Evolutionary conservation across 2,329 filamentous ascomycete genomes (phyloP).

Genomic region (Cladobotryum protrusum): DNA sequence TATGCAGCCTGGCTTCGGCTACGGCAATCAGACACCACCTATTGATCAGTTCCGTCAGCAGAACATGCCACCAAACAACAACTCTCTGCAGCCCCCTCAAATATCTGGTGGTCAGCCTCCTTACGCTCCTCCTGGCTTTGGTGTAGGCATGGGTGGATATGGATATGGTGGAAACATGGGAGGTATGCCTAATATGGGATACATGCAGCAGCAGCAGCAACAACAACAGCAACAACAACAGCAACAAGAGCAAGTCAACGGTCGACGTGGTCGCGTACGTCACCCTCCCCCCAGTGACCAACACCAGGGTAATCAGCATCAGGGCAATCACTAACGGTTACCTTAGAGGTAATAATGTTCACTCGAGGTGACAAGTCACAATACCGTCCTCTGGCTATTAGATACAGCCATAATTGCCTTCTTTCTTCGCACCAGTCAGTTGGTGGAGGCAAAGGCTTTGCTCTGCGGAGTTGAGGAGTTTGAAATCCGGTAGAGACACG

Average conservation of each 20-base stretch:
- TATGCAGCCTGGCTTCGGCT: conserved; percentile 52
- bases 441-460: conserved; percentile 3
- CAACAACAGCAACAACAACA: conserved; percentile 13
- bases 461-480: conserved; percentile 11
- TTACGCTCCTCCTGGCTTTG: conserved; percentile 45
- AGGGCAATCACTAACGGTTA: conserved; percentile 19
- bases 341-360: conserved; percentile 23
- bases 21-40: conserved; percentile 40
- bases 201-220: conserved; percentile 47
- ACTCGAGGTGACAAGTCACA: conserved; percentile 3
- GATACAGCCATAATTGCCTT: not conserved
- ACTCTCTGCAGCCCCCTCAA: conserved; percentile 42
- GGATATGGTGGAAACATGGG: conserved; percentile 42
- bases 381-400: not conserved
- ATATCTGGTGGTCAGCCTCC: conserved; percentile 38
- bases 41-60: conserved; percentile 53
- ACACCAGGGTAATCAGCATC: conserved; percentile 7
- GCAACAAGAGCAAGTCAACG: conserved; percentile 49
- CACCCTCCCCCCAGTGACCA: conserved; percentile 12
- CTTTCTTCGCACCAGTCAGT: conserved; percentile 4
- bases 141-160: conserved; percentile 40
- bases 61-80: conserved; percentile 41
- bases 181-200: conserved; percentile 43
- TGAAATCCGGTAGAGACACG: conserved; percentile 12
- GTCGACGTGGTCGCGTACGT: conserved; percentile 54